A percentile compares a stretch with the other conserved stretches of the same genome.
Evolutionary conservation across 768 basidiomycete genomes (phyloP).

Genomic region (Coprinellus micaceus): DNA sequence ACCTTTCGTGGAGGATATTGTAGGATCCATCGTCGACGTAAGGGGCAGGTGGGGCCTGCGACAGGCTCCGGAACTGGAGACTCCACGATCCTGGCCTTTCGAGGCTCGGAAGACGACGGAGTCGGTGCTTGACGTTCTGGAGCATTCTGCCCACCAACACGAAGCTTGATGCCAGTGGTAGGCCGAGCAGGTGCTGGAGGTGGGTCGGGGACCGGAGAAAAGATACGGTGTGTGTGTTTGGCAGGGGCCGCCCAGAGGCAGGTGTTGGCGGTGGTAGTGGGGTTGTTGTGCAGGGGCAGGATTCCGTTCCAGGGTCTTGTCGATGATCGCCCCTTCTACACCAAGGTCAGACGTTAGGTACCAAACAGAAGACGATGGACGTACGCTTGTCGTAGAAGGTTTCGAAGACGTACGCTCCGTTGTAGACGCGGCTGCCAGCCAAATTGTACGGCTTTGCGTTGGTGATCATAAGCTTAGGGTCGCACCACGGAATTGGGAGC

Average conservation of each 20-base stretch:
- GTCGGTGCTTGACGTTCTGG: conserved; percentile 29
- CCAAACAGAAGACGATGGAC: background rate
- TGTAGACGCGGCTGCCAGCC: conserved; percentile 65
- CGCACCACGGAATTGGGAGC: conserved; percentile 79
- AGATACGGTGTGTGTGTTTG: conserved; percentile 29
- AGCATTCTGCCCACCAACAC: conserved; percentile 43
- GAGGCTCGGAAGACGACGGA: conserved; percentile 34
- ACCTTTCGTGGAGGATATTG: conserved; percentile 76
- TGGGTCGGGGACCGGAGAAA: conserved; percentile 37
- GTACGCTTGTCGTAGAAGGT: conserved; percentile 81
- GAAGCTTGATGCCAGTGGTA: conserved; percentile 68
- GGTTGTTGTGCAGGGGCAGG: conserved; percentile 35
- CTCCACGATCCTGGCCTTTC: conserved; percentile 42
- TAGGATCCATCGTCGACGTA: conserved; percentile 80
- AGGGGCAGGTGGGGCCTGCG: conserved; percentile 57
- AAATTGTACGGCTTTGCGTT: conserved; percentile 89
- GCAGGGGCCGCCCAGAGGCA: background rate
- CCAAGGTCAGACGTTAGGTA: background rate
- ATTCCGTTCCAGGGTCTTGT: conserved; percentile 73
- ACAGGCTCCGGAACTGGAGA: conserved; percentile 29
- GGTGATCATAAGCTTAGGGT: conserved; percentile 82
- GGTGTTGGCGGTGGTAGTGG: conserved; percentile 4
- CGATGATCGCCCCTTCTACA: conserved; percentile 83
- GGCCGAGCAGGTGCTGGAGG: conserved; percentile 23
- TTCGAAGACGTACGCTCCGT: conserved; percentile 73